These are phyloP conservation scores for Dendrostoma leiphaemia DNA, from an alignment of 2,329 filamentous ascomycete species.

Conservation along the genomic window DNA sequence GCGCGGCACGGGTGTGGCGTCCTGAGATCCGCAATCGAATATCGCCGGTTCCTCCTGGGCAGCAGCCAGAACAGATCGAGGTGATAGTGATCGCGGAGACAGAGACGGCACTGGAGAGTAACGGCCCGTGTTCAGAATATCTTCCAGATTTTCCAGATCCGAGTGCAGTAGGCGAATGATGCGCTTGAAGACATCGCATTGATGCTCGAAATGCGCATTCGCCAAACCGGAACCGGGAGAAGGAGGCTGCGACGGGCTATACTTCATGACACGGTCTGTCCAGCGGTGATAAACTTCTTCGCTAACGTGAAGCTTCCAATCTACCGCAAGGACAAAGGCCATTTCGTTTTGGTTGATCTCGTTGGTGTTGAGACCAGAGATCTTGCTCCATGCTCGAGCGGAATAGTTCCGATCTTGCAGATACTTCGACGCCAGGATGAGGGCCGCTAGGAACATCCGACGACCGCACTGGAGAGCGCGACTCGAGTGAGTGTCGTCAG, in stretches of 20 bases:
- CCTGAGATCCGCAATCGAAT: constrained; percentile 35
- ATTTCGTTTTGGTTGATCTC: constrained; percentile 99
- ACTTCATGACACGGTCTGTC: constrained; percentile 88
- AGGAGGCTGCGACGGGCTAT: constrained; percentile 65
- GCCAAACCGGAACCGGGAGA: constrained; percentile 42
- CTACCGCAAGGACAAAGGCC: constrained; percentile 82
- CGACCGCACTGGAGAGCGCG: constrained; percentile 91
- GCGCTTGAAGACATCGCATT: constrained; percentile 56
- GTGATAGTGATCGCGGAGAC: constrained; percentile 26
- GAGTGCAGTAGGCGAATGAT: constrained; percentile 57
- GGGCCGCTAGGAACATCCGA: constrained; percentile 92
- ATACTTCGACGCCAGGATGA: constrained; percentile 97
- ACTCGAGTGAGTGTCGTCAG: constrained; percentile 66
- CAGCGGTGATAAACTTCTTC: constrained; percentile 87
- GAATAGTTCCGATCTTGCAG: constrained; percentile 98
- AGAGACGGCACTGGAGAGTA: constrained; percentile 14
- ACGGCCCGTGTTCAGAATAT: constrained; percentile 33
- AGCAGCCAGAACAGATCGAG: constrained; percentile 44
- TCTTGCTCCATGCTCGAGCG: constrained; percentile 97
- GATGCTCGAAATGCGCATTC: constrained; percentile 29
- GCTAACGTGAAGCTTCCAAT: constrained; percentile 93
- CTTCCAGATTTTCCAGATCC: constrained; percentile 57
- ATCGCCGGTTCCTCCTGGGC: constrained; percentile 34
- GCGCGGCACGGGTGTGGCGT: constrained; percentile 41
- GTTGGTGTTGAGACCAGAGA: constrained; percentile 86